Percentiles rank a stretch among this genome's conserved stretches.
Conservation (phyloP, 1,284 basidiomycete species). For the Naganishia sp. region DNA sequence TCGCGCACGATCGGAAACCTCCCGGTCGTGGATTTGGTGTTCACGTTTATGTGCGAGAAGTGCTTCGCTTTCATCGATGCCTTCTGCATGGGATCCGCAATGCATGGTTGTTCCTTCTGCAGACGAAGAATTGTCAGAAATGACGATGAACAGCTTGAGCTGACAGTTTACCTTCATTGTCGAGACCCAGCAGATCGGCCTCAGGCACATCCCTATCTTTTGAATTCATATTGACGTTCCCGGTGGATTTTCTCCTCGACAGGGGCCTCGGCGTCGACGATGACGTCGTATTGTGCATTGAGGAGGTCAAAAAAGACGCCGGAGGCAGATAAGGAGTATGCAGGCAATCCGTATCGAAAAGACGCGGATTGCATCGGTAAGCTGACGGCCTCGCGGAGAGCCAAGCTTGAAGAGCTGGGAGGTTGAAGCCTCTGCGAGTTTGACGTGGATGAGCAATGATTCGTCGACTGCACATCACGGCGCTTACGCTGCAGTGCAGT, state of each 20-base stretch:
- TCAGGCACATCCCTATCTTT: slow-evolving; percentile 40
- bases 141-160: not conserved
- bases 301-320: slow-evolving; percentile 26
- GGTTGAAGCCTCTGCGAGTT: slow-evolving; percentile 72
- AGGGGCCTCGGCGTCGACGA: slow-evolving; percentile 35
- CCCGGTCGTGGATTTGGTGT: slow-evolving; percentile 30
- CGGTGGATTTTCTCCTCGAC: slow-evolving; percentile 9
- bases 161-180: slow-evolving; percentile 17
- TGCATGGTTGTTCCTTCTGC: slow-evolving; percentile 14
- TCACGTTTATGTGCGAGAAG: slow-evolving; percentile 24
- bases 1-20: slow-evolving; percentile 1
- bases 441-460: not conserved
- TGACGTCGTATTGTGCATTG: slow-evolving; percentile 28
- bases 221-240: slow-evolving; percentile 20
- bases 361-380: slow-evolving; percentile 79
- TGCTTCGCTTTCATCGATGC: slow-evolving; percentile 32
- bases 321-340: slow-evolving; percentile 53
- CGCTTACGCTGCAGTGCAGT: slow-evolving; percentile 83
- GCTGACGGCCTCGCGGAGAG: slow-evolving; percentile 76
- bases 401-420: slow-evolving; percentile 82
- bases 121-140: not conserved
- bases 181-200: slow-evolving; percentile 49
- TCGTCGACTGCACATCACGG: not conserved
- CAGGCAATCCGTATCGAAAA: slow-evolving; percentile 54
- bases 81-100: slow-evolving; percentile 29